Conservation (phyloP, 1,139 yeast genomes). For the Taiozyma sp. region DNA sequence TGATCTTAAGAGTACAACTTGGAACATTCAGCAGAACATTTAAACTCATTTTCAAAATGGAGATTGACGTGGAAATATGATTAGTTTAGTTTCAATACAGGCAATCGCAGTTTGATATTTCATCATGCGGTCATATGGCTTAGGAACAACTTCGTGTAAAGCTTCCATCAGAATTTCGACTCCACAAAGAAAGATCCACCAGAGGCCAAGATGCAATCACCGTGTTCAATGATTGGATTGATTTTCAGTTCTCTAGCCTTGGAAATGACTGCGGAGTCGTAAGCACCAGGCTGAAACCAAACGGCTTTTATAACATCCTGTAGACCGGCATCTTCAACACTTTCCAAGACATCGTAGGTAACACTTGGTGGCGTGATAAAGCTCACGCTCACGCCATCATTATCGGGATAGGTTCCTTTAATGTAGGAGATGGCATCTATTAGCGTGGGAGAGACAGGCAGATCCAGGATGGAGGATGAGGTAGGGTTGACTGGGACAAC, state of each 20-base stretch:
- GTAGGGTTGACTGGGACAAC: slow-evolving; percentile 68
- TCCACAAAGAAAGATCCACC: slow-evolving; percentile 32
- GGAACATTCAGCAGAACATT: too few relatives aligned
- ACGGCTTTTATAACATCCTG: slow-evolving; percentile 42
- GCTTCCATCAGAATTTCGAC: not conserved
- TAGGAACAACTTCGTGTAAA: not conserved
- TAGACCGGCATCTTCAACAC: slow-evolving; percentile 26
- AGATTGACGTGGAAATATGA: too few relatives aligned
- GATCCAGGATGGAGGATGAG: slow-evolving; percentile 41
- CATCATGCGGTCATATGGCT: too few relatives aligned
- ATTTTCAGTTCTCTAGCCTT: slow-evolving; percentile 5
- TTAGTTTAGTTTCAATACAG: too few relatives aligned
- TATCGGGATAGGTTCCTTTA: slow-evolving; percentile 4
- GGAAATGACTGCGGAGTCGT: slow-evolving; percentile 31
- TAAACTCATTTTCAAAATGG: too few relatives aligned
- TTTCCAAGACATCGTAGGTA: slow-evolving; percentile 44
- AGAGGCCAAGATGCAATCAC: slow-evolving; percentile 6
- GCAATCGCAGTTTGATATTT: too few relatives aligned
- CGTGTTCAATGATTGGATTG: slow-evolving; percentile 7
- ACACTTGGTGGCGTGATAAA: slow-evolving; percentile 73
- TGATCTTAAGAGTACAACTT: too few relatives aligned
- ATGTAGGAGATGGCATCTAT: slow-evolving; percentile 14
- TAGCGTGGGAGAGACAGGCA: slow-evolving; percentile 36
- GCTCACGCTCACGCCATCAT: slow-evolving; percentile 49
- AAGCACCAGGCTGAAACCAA: slow-evolving; percentile 87